phyloP scores from a whole-genome alignment of 345 rosid species.

The Noccaea bulbosa region DNA sequence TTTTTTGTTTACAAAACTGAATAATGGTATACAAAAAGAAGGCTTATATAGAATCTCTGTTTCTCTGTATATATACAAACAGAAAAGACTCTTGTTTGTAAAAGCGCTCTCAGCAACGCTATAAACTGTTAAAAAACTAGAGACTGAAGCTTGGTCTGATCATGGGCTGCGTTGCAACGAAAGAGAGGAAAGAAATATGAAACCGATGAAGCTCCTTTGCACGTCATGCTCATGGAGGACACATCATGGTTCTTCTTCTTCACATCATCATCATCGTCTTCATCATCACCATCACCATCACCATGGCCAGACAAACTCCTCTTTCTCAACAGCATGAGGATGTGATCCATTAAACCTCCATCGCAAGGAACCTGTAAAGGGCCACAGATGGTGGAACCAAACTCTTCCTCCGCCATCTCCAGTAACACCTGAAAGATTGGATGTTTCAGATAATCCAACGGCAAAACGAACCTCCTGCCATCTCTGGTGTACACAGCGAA shows the following conservation, averaged over 20 bases:
- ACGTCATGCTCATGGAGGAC: constrained; percentile 39
- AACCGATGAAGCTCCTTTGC: constrained; percentile 44
- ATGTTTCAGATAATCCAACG: constrained; percentile 52
- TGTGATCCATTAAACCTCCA: constrained; percentile 52
- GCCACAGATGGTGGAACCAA: constrained; percentile 50
- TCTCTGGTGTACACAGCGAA: constrained; percentile 58
- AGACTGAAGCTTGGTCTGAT: constrained; percentile 42
- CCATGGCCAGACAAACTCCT: constrained; percentile 40
- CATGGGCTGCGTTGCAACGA: constrained; percentile 39
- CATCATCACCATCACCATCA: constrained; percentile 26
- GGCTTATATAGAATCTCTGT: constrained; percentile 31
- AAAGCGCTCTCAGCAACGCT: constrained; percentile 25
- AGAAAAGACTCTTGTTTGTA: constrained; percentile 21
- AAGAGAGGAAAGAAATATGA: constrained; percentile 46
- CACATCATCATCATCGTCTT: constrained; percentile 26
- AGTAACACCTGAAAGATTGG: constrained; percentile 57
- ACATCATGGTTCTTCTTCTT: constrained; percentile 36
- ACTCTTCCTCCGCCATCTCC: constrained; percentile 64
- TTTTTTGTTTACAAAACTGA: constrained; percentile 26
- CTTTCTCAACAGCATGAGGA: constrained; percentile 47
- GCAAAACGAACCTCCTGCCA: constrained; percentile 57
- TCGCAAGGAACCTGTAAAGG: constrained; percentile 62
- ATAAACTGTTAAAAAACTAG: constrained; percentile 38
- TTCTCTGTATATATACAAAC: constrained; percentile 40
- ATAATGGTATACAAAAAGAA: constrained; percentile 28